Evolutionary conservation across 441 rosid genomes (phyloP).

Genomic region (Jatropha multifida): DNA sequence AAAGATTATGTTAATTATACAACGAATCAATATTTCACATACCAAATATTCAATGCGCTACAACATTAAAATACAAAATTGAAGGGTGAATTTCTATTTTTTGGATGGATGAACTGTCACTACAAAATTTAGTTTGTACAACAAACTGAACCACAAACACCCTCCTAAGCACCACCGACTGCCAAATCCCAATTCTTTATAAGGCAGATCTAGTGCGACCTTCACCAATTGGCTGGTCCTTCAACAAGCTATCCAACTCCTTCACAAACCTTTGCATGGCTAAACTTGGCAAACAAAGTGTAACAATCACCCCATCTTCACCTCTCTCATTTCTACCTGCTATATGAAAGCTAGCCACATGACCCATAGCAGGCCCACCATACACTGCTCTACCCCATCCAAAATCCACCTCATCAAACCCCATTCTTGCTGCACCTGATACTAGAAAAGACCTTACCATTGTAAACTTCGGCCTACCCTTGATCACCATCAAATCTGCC

Average conservation of each 20-base stretch:
- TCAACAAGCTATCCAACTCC: constrained; percentile 27
- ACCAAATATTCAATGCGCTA: too few relatives aligned
- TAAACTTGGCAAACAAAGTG: constrained; percentile 30
- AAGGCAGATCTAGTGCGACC: neutral
- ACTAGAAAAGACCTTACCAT: constrained; percentile 29
- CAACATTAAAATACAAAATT: too few relatives aligned
- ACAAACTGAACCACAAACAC: too few relatives aligned
- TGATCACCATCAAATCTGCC: constrained; percentile 40
- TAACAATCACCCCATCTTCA: constrained; percentile 29
- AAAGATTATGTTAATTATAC: too few relatives aligned
- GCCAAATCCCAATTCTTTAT: neutral
- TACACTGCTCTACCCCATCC: constrained; percentile 46
- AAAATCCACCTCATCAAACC: constrained; percentile 35
- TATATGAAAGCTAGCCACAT: constrained; percentile 30
- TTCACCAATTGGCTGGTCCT: neutral
- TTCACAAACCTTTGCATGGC: constrained; percentile 44
- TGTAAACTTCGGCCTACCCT: constrained; percentile 28
- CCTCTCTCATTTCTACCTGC: constrained; percentile 29
- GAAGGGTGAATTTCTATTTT: too few relatives aligned
- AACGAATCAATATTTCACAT: too few relatives aligned
- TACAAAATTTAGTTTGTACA: too few relatives aligned
- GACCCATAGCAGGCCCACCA: constrained; percentile 38
- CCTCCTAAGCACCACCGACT: too few relatives aligned
- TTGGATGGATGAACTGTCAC: too few relatives aligned
- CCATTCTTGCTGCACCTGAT: constrained; percentile 23